Conservation (phyloP, 2,329 filamentous ascomycete species). For the Aspergillus udagawae region DNA sequence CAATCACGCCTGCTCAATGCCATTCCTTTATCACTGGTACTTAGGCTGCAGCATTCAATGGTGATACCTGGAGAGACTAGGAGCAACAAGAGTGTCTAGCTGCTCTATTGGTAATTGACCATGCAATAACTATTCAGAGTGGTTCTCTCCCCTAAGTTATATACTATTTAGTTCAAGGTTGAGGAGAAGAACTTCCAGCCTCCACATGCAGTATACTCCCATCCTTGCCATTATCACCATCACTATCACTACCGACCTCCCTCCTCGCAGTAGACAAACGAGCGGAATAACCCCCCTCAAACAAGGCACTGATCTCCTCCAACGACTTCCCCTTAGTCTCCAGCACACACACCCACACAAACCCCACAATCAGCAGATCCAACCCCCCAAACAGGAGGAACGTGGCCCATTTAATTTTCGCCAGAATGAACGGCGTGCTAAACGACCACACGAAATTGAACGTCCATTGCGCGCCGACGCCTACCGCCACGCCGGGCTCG, state of each 20-base stretch:
- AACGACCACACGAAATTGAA: conserved; percentile 42
- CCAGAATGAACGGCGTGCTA: conserved; percentile 42
- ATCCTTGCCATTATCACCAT: not conserved
- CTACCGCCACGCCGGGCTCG: conserved; percentile 37
- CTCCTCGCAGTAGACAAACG: not conserved
- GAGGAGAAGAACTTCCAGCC: not conserved
- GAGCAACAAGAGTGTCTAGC: not conserved
- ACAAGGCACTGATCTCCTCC: conserved; percentile 55
- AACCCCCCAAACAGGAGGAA: conserved; percentile 42
- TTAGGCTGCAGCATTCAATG: too few relatives aligned
- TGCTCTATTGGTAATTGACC: not conserved
- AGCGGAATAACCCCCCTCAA: conserved; percentile 33
- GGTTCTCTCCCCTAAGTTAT: too few relatives aligned
- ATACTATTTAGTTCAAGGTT: too few relatives aligned
- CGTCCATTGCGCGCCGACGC: conserved; percentile 38
- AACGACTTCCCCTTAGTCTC: conserved; percentile 54
- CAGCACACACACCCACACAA: conserved; percentile 50
- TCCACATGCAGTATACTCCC: not conserved
- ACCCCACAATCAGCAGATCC: conserved; percentile 45
- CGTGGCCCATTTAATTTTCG: conserved; percentile 46
- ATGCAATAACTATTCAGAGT: not conserved
- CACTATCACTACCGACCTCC: conserved; percentile 7
- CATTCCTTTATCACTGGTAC: not conserved
- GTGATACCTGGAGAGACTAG: too few relatives aligned
- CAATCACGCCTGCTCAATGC: not conserved